A percentile compares a stretch with the other conserved stretches of the same genome.
phyloP scores from a whole-genome alignment of 2,329 filamentous ascomycete species.

The Dactylellina sp. region DNA sequence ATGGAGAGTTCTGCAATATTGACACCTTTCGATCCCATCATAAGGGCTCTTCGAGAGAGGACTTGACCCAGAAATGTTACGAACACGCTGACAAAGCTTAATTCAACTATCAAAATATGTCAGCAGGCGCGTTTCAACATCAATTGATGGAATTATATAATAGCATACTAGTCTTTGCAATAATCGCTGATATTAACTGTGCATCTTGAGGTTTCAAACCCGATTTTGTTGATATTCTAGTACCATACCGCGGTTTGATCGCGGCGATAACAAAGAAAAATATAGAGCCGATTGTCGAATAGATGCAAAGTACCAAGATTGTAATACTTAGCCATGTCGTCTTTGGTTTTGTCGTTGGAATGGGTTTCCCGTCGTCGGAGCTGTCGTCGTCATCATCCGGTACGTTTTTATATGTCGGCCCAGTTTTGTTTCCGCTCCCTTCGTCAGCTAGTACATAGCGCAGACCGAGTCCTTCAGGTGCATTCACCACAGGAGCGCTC shows the following conservation, averaged over 20 bases:
- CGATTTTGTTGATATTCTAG: slow-evolving; percentile 31
- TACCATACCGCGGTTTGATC: slow-evolving; percentile 38
- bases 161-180: slow-evolving; percentile 47
- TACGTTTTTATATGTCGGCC: slow-evolving; percentile 13
- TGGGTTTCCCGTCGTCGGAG: slow-evolving; percentile 18
- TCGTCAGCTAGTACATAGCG: slow-evolving; percentile 36
- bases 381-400: slow-evolving; percentile 38
- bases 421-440: slow-evolving; percentile 2
- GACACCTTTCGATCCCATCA: slow-evolving; percentile 72
- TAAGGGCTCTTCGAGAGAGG: slow-evolving; percentile 76
- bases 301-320: slow-evolving; percentile 42
- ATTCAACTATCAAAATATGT: slow-evolving; percentile 67
- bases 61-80: slow-evolving; percentile 81
- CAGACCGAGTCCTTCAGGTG: slow-evolving; percentile 22
- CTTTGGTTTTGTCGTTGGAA: slow-evolving; percentile 13
- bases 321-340: slow-evolving; percentile 41
- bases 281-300: slow-evolving; percentile 49
- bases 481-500: neutral
- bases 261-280: slow-evolving; percentile 42
- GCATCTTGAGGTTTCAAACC: slow-evolving; percentile 45
- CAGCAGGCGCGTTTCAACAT: neutral
- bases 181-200: slow-evolving; percentile 45
- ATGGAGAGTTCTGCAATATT: slow-evolving; percentile 82
- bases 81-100: slow-evolving; percentile 81
- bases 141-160: neutral